Percentiles rank a stretch among this genome's conserved stretches.
phyloP scores from a whole-genome alignment of 805 yeast genomes.

The Schizosaccharomyces osmophilus region DNA sequence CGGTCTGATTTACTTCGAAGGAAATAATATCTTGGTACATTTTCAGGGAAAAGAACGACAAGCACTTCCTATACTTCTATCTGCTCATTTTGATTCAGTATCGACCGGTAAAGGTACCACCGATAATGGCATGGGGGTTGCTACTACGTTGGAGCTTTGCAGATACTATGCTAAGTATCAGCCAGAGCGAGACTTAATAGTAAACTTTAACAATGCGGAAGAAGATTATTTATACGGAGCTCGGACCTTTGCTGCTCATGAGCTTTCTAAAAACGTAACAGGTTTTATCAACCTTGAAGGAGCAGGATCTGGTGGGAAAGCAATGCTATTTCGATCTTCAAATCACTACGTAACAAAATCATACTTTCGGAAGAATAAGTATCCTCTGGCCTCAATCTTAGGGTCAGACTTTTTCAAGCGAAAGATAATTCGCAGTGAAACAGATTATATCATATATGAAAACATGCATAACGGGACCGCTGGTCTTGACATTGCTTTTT shows the following conservation, averaged over 20 bases:
- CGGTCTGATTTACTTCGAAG: constrained; percentile 33
- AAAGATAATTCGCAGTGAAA: constrained; percentile 50
- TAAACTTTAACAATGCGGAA: constrained; percentile 75
- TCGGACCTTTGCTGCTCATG: constrained; percentile 42
- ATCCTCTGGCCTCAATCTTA: constrained; percentile 57
- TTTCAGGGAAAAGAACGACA: constrained; percentile 35
- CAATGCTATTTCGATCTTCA: constrained; percentile 49
- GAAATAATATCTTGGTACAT: constrained; percentile 56
- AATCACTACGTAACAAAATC: constrained; percentile 33
- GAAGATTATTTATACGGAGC: constrained; percentile 82
- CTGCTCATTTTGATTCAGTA: constrained; percentile 62
- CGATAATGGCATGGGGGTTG: constrained; percentile 80
- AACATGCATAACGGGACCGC: constrained; percentile 25
- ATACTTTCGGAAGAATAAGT: constrained; percentile 25
- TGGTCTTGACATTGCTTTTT: constrained; percentile 79
- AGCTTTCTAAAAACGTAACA: constrained; percentile 37
- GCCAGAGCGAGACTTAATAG: constrained; percentile 49
- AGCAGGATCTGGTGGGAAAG: constrained; percentile 77
- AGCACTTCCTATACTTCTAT: constrained; percentile 43
- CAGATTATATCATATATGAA: constrained; percentile 59
- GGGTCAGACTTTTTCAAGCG: constrained; percentile 58
- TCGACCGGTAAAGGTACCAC: constrained; percentile 74
- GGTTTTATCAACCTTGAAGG: constrained; percentile 74
- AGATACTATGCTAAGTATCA: constrained; percentile 18
- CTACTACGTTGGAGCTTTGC: constrained; percentile 49